phyloP scores from a whole-genome alignment of 2,329 filamentous ascomycete species.

The Pestalotiopsis sp. region DNA sequence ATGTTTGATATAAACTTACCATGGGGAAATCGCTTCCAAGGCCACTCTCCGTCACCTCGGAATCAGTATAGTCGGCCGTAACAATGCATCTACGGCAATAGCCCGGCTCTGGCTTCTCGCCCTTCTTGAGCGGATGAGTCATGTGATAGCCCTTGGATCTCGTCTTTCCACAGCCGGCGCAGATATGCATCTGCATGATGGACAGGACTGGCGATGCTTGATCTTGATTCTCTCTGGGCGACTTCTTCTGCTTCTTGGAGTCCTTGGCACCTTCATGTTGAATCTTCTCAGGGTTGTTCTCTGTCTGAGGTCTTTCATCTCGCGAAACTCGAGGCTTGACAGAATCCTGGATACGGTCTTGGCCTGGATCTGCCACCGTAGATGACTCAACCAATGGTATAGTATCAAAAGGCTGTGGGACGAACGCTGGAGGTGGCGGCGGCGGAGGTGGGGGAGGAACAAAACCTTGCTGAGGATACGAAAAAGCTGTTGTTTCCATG shows the following conservation, averaged over 20 bases:
- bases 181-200: conserved; percentile 9
- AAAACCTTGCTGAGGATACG: not conserved
- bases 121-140: conserved; percentile 13
- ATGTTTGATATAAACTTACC: not conserved
- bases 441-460: conserved; percentile 1
- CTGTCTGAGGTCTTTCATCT: not conserved
- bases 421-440: not conserved
- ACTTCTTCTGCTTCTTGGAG: not conserved
- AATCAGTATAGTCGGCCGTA: conserved; percentile 16
- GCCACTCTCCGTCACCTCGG: conserved; percentile 12
- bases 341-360: not conserved
- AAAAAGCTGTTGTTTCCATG: not conserved
- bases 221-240: not conserved
- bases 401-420: not conserved
- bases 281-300: not conserved
- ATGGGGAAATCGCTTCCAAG: not conserved
- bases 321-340: not conserved
- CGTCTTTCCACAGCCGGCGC: conserved; percentile 15
- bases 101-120: conserved; percentile 6
- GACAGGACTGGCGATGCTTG: not conserved
- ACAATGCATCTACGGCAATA: conserved; percentile 17
- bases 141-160: conserved; percentile 18
- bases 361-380: not conserved
- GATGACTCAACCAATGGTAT: not conserved
- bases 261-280: not conserved